These are phyloP conservation scores for Yamadazyma kanchanaburiensis DNA, from an alignment of 1,139 yeast species.

Conservation along the genomic window DNA sequence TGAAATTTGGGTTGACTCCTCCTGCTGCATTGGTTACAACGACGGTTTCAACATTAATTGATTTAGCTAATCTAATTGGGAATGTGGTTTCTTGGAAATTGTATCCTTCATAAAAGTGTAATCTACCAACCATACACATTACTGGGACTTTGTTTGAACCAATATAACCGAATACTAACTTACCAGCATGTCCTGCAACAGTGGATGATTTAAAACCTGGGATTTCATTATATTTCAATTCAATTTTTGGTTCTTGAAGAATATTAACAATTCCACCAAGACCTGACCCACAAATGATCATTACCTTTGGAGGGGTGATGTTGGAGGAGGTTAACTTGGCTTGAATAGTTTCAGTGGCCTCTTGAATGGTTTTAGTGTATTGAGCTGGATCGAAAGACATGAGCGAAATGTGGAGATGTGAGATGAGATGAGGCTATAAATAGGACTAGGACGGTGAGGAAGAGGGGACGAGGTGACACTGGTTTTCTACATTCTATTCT, in stretches of 20 bases:
- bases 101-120: conserved; percentile 92
- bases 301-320: conserved; percentile 49
- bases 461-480: too few species aligned
- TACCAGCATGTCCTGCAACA: conserved; percentile 88
- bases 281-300: conserved; percentile 94
- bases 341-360: conserved; percentile 18
- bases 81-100: conserved; percentile 76
- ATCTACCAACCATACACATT: conserved; percentile 88
- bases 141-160: conserved; percentile 73
- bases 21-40: conserved; percentile 96
- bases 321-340: conserved; percentile 7
- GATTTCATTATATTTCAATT: conserved; percentile 61
- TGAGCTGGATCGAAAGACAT: conserved; percentile 6
- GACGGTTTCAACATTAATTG: conserved; percentile 57
- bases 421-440: conserved; percentile 1
- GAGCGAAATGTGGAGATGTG: neutral
- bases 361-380: conserved; percentile 14
- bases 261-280: conserved; percentile 77
- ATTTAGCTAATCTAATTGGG: conserved; percentile 75
- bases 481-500: too few species aligned
- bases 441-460: too few species aligned
- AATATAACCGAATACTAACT: conserved; percentile 73
- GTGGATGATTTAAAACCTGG: conserved; percentile 85
- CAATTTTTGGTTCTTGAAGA: conserved; percentile 40
- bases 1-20: conserved; percentile 63